Evolutionary conservation across 1,284 basidiomycete species (phyloP).

Genomic region (Cryptococcus neoformans): DNA sequence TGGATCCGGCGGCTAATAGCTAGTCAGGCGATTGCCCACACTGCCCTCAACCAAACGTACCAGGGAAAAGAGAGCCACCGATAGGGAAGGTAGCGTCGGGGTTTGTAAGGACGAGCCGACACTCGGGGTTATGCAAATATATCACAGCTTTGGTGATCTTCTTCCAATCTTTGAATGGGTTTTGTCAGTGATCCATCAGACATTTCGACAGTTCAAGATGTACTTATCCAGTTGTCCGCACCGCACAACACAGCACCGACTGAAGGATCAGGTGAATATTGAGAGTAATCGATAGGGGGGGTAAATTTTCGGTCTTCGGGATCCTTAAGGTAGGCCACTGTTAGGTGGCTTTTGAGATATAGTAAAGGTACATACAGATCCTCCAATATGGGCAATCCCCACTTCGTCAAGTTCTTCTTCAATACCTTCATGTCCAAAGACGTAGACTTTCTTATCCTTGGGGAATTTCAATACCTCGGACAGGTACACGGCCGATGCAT

Average conservation of each 20-base stretch:
- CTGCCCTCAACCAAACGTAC: slow-evolving; percentile 44
- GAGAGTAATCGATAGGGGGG: slow-evolving; percentile 66
- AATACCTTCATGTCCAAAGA: slow-evolving; percentile 87
- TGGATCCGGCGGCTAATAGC: slow-evolving; percentile 60
- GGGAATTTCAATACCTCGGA: slow-evolving; percentile 85
- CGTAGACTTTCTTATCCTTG: slow-evolving; percentile 90
- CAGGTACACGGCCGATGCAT: slow-evolving; percentile 88
- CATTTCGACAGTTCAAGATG: slow-evolving; percentile 7
- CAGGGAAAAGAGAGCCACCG: slow-evolving; percentile 73
- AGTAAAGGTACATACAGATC: slow-evolving; percentile 61
- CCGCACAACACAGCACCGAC: slow-evolving; percentile 92
- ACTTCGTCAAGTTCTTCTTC: slow-evolving; percentile 88
- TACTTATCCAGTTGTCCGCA: slow-evolving; percentile 55
- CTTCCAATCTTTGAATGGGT: slow-evolving; percentile 64
- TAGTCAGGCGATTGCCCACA: not conserved
- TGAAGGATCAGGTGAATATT: slow-evolving; percentile 65
- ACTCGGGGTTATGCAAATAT: slow-evolving; percentile 77
- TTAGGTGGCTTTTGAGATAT: not conserved
- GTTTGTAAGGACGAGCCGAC: slow-evolving; percentile 89
- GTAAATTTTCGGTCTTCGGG: slow-evolving; percentile 74
- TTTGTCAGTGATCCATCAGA: not conserved
- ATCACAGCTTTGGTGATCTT: slow-evolving; percentile 92
- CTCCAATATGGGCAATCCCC: slow-evolving; percentile 76
- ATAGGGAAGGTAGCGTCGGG: slow-evolving; percentile 87
- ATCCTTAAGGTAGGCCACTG: slow-evolving; percentile 56